Conservation (phyloP, 352 stramenopile genomes). For the Pythium guiyangense region DNA sequence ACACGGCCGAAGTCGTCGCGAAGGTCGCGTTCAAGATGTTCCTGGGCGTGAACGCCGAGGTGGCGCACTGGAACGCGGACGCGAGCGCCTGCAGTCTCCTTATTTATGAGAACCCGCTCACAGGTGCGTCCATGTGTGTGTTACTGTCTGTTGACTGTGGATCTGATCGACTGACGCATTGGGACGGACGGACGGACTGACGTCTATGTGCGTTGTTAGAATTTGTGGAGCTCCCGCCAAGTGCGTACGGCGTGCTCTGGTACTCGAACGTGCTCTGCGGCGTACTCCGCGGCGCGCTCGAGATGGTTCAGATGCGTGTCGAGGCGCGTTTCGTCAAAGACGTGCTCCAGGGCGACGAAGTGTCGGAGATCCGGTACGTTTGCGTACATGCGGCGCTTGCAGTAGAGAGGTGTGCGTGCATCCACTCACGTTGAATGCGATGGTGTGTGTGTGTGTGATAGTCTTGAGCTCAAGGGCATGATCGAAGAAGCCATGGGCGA, state of each 20-base stretch:
- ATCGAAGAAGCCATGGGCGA: constrained; percentile 87
- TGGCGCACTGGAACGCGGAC: constrained; percentile 88
- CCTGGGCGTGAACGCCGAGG: constrained; percentile 92
- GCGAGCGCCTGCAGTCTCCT: constrained; percentile 89
- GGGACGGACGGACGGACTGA: too few species aligned
- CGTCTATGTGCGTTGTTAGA: constrained; percentile 35
- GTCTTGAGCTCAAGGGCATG: constrained; percentile 85
- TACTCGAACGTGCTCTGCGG: constrained; percentile 97
- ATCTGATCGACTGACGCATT: constrained; percentile 1
- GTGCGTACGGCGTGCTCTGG: constrained; percentile 87
- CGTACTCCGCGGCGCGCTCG: constrained; percentile 93
- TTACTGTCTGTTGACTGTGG: constrained; percentile 1
- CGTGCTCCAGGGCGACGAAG: constrained; percentile 79
- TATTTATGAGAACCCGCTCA: constrained; percentile 96
- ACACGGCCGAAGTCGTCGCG: constrained; percentile 94
- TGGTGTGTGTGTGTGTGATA: constrained; percentile 13
- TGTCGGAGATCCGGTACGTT: constrained; percentile 76
- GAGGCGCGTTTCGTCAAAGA: constrained; percentile 85
- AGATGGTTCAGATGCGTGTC: constrained; percentile 93
- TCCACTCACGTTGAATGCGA: too few species aligned
- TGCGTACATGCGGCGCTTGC: too few species aligned
- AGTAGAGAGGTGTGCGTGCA: too few species aligned
- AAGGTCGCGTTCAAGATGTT: constrained; percentile 99
- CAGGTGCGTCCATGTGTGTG: constrained; percentile 22
- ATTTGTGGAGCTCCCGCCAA: constrained; percentile 88